Conservation (phyloP, 2,329 filamentous ascomycete species). For the Phoma herbarum region DNA sequence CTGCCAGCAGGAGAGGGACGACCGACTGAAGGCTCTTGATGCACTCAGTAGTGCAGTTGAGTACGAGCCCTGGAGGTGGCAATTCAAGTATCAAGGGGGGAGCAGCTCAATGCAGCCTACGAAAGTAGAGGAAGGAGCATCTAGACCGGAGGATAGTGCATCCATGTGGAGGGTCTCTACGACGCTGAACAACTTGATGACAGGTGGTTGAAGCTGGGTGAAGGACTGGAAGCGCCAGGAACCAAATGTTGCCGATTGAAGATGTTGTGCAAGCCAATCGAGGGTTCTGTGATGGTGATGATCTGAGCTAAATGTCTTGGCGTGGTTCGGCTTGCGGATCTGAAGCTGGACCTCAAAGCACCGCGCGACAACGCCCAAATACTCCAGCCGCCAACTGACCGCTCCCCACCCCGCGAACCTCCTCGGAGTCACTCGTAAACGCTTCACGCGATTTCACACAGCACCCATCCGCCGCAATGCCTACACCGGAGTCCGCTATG, state of each 20-base stretch:
- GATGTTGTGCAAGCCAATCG: slow-evolving; percentile 1
- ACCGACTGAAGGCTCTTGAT: slow-evolving; percentile 3
- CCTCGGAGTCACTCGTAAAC: slow-evolving; percentile 9
- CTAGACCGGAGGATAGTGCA: neutral
- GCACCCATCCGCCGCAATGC: slow-evolving; percentile 63
- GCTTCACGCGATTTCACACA: slow-evolving; percentile 5
- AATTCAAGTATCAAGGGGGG: slow-evolving; percentile 17
- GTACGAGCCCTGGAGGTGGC: slow-evolving; percentile 18
- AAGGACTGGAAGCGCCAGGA: slow-evolving; percentile 16
- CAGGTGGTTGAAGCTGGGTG: slow-evolving; percentile 14
- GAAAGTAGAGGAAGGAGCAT: neutral
- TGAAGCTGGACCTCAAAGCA: slow-evolving; percentile 27
- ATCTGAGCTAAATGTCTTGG: slow-evolving; percentile 12
- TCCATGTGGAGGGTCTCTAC: neutral
- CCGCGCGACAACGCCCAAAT: slow-evolving; percentile 13
- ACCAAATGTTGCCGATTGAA: neutral
- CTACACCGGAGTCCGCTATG: slow-evolving; percentile 80
- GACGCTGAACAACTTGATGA: neutral
- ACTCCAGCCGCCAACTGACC: slow-evolving; percentile 28
- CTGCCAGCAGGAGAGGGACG: slow-evolving; percentile 19
- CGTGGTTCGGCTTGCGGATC: slow-evolving; percentile 14
- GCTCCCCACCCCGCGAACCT: slow-evolving; percentile 6
- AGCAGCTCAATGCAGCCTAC: neutral
- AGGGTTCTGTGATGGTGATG: slow-evolving; percentile 4
- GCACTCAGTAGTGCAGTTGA: slow-evolving; percentile 1